These are phyloP conservation scores for Mycena metata DNA, from an alignment of 768 basidiomycete genomes.

Conservation along the genomic window DNA sequence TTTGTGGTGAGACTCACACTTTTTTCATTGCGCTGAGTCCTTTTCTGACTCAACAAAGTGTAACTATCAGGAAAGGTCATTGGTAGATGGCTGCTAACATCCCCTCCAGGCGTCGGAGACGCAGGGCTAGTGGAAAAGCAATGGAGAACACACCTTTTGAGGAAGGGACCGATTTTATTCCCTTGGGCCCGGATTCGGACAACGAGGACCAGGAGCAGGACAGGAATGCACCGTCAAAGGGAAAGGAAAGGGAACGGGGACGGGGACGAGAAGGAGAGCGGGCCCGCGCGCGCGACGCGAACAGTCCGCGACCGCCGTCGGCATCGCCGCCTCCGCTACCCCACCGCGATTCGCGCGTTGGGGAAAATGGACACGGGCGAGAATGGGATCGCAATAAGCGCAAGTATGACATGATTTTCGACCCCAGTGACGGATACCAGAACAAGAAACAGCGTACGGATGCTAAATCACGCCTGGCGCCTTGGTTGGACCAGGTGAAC, in stretches of 20 bases:
- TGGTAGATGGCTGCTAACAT: conserved; percentile 24
- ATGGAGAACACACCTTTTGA: conserved; percentile 23
- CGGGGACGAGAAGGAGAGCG: conserved; percentile 3
- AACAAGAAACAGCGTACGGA: conserved; percentile 67
- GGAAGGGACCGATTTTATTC: conserved; percentile 29
- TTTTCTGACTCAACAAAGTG: conserved; percentile 13
- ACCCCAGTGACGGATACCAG: conserved; percentile 63
- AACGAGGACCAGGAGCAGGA: conserved; percentile 5
- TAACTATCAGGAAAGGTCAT: conserved; percentile 24
- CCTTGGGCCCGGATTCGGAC: conserved; percentile 21
- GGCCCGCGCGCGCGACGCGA: conserved; percentile 8
- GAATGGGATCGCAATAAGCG: conserved; percentile 56
- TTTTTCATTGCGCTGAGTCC: neutral
- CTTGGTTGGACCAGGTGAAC: conserved; percentile 80
- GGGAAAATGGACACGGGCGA: conserved; percentile 20
- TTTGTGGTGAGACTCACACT: conserved; percentile 19
- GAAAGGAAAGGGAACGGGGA: conserved; percentile 14
- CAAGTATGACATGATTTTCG: conserved; percentile 58
- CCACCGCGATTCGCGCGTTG: conserved; percentile 9
- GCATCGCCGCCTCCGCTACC: conserved; percentile 24
- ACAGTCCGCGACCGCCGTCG: conserved; percentile 19
- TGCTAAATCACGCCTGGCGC: conserved; percentile 67
- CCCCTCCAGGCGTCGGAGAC: conserved; percentile 33
- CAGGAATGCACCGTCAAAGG: conserved; percentile 6
- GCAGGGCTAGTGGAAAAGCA: conserved; percentile 16